A percentile compares a stretch with the other conserved stretches of the same genome.
Conservation (phyloP, 805 yeast genomes). For the Wickerhamiella domercqiae region DNA sequence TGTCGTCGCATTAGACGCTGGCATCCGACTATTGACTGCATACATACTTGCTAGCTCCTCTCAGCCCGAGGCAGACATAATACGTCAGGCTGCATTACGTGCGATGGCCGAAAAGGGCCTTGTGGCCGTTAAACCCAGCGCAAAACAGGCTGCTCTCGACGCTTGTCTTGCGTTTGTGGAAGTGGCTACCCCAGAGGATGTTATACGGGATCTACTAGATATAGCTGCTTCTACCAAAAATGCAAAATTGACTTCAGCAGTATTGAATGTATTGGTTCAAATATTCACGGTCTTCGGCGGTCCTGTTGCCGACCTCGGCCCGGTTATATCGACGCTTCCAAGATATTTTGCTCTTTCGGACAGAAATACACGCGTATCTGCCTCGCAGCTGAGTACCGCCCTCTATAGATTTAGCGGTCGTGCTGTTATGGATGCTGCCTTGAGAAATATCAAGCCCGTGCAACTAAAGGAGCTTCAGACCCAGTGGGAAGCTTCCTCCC, state of each 20-base stretch:
- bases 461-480: slow-evolving; percentile 73
- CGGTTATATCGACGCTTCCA: slow-evolving; percentile 41
- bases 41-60: slow-evolving; percentile 40
- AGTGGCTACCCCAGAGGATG: slow-evolving; percentile 36
- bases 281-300: slow-evolving; percentile 53
- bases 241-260: slow-evolving; percentile 68
- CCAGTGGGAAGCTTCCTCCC: slow-evolving; percentile 29
- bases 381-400: slow-evolving; percentile 52
- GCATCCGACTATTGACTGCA: slow-evolving; percentile 39
- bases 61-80: slow-evolving; percentile 23
- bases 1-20: slow-evolving; percentile 85
- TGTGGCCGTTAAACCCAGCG: slow-evolving; percentile 56
- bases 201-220: slow-evolving; percentile 54
- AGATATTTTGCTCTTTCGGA: slow-evolving; percentile 76
- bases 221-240: slow-evolving; percentile 37
- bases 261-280: slow-evolving; percentile 39
- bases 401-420: slow-evolving; percentile 63
- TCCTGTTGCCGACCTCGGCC: slow-evolving; percentile 39
- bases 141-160: slow-evolving; percentile 50
- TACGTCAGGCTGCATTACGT: slow-evolving; percentile 17
- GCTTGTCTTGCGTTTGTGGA: slow-evolving; percentile 51
- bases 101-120: slow-evolving; percentile 68
- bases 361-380: slow-evolving; percentile 66
- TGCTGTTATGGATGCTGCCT: slow-evolving; percentile 39
- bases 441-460: slow-evolving; percentile 63